Conservation (phyloP, 2,329 filamentous ascomycete genomes). For the Pseudogymnoascus sp. region DNA sequence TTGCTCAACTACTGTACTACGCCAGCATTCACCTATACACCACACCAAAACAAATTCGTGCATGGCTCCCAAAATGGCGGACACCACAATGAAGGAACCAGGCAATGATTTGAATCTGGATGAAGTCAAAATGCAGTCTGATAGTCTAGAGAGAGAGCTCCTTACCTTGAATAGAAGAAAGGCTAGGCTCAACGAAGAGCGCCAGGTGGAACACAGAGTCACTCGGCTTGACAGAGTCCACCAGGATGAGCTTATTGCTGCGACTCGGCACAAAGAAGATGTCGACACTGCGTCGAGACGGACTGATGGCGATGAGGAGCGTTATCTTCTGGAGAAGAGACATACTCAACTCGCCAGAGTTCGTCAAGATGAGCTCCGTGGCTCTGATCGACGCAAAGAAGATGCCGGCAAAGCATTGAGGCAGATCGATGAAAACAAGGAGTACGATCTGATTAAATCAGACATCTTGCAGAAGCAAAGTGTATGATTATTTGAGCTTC, state of each 20-base stretch:
- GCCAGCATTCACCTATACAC: too few relatives aligned
- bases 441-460: not conserved
- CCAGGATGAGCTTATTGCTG: not conserved
- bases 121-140: not conserved
- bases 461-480: not conserved
- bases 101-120: not conserved
- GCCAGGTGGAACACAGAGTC: not conserved
- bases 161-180: not conserved
- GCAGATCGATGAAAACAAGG: not conserved
- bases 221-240: not conserved
- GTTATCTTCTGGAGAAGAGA: not conserved
- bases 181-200: not conserved
- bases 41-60: not conserved
- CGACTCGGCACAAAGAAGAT: not conserved
- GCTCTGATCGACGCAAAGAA: not conserved
- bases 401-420: not conserved
- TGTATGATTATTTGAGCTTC: not conserved
- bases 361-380: not conserved
- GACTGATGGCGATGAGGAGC: not conserved
- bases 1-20: too few relatives aligned
- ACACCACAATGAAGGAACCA: not conserved
- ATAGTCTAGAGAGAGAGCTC: not conserved
- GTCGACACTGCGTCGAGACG: not conserved
- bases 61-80: not conserved
- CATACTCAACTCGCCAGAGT: not conserved